Evolutionary conservation across 176 grass and related monocot genomes (phyloP).

Genomic region (Coix lacrymajobi): DNA sequence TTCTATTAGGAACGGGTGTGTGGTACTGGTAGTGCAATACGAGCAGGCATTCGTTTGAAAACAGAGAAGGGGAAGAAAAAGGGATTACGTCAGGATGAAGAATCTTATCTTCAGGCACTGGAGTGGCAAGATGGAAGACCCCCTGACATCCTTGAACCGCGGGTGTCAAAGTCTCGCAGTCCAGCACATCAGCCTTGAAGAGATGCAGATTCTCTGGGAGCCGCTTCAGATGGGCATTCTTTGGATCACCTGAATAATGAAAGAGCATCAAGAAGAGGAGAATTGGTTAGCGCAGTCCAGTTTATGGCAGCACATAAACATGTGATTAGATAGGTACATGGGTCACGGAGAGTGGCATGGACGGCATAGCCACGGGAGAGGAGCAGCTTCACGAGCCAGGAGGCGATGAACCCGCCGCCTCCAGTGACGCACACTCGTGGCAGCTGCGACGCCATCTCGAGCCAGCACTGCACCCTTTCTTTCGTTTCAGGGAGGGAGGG

Average conservation of each 20-base stretch:
- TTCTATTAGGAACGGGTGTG: too few relatives aligned
- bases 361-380: constrained; percentile 50
- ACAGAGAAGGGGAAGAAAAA: not conserved
- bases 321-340: constrained; percentile 15
- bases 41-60: too few relatives aligned
- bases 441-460: not conserved
- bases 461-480: not conserved
- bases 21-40: too few relatives aligned
- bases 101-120: constrained; percentile 44
- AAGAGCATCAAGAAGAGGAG: not conserved
- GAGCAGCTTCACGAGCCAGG: constrained; percentile 59
- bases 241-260: constrained; percentile 49
- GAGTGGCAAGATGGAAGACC: constrained; percentile 62
- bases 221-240: constrained; percentile 47
- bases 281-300: not conserved
- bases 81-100: constrained; percentile 41
- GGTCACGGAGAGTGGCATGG: constrained; percentile 57
- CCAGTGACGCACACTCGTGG: constrained; percentile 44
- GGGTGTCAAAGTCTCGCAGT: constrained; percentile 23
- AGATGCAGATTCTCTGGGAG: constrained; percentile 48
- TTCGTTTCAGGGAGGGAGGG: not conserved
- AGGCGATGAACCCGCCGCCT: constrained; percentile 50
- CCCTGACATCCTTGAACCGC: constrained; percentile 46
- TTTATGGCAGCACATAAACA: not conserved
- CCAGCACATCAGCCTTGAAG: constrained; percentile 64